phyloP scores from a whole-genome alignment of 108 stramenopile genomes.

The Stephanodiscus triporus region DNA sequence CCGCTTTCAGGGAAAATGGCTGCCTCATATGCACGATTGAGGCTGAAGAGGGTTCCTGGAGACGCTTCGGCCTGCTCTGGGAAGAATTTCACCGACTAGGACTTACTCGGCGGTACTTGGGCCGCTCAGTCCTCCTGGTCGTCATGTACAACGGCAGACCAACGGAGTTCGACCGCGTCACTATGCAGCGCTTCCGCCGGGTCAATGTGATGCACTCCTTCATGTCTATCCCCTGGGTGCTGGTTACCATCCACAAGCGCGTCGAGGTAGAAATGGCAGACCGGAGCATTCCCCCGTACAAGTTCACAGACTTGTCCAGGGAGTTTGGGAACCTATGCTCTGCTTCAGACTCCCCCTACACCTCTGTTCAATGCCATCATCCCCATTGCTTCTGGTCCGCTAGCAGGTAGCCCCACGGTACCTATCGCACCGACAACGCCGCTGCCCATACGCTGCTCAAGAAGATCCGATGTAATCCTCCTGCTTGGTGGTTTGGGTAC shows the following conservation, averaged over 20 bases:
- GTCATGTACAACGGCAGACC: neutral
- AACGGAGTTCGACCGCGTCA: neutral
- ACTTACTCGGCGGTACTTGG: neutral
- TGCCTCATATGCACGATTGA: neutral
- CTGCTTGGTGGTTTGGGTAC: neutral
- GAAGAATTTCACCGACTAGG: neutral
- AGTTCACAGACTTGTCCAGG: neutral
- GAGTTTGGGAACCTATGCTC: neutral
- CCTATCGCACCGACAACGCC: neutral
- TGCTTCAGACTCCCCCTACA: no score
- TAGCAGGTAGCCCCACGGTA: neutral
- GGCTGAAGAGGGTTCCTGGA: neutral
- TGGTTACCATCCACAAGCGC: neutral
- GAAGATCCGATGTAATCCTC: neutral
- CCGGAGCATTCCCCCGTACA: neutral
- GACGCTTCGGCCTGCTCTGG: neutral
- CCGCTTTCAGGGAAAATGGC: neutral
- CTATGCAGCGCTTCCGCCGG: neutral
- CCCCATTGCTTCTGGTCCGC: neutral
- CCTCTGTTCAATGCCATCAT: neutral
- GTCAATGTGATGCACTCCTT: neutral
- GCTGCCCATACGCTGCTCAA: neutral
- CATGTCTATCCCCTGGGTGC: no score
- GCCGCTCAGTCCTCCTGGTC: neutral
- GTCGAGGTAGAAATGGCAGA: neutral